Evolutionary conservation across 371 early-diverging fungal species (phyloP).

Genomic region (Parasitella parasitica): DNA sequence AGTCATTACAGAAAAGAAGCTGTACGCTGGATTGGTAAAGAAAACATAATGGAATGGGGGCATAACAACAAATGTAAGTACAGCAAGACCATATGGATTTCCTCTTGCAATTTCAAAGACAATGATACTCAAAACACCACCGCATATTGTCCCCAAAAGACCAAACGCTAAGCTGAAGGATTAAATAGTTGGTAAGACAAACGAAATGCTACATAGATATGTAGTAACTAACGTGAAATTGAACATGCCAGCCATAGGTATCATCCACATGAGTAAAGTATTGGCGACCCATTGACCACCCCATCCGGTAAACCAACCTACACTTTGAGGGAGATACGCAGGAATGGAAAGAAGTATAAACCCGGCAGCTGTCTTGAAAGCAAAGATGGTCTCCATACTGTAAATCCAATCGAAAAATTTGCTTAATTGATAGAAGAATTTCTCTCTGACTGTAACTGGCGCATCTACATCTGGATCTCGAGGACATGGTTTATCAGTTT

Average conservation of each 20-base stretch:
- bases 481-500: background rate
- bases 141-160: conserved; percentile 30
- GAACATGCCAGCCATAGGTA: conserved; percentile 38
- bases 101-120: conserved; percentile 44
- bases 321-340: conserved; percentile 25
- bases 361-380: conserved; percentile 34
- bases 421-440: conserved; percentile 16
- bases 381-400: conserved; percentile 28
- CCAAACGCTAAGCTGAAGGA: conserved; percentile 21
- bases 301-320: conserved; percentile 39
- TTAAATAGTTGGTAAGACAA: background rate
- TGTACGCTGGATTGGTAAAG: conserved; percentile 15
- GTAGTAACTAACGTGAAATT: conserved; percentile 25
- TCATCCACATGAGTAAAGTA: conserved; percentile 39
- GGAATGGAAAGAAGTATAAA: conserved; percentile 34
- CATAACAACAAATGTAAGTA: conserved; percentile 27
- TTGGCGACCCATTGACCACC: conserved; percentile 45
- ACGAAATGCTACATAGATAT: background rate
- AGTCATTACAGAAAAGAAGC: conserved; percentile 28
- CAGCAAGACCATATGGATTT: conserved; percentile 39
- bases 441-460: conserved; percentile 23
- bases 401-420: conserved; percentile 22
- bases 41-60: conserved; percentile 27
- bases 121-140: conserved; percentile 39
- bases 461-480: conserved; percentile 44